Evolutionary conservation across 169 alveolate species (phyloP).

Genomic region (Plasmodium billcollinsi): DNA sequence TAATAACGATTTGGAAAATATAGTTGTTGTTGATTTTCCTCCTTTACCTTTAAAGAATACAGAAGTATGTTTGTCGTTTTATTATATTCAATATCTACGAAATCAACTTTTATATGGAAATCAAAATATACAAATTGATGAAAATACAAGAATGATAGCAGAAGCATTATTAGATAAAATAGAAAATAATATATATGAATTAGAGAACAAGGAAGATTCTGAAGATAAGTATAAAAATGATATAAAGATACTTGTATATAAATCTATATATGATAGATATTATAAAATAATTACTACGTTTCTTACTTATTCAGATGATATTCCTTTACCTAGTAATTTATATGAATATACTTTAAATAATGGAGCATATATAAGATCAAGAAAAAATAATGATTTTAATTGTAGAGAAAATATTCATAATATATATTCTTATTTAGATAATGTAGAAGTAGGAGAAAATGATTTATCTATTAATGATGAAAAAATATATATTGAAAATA

Average conservation of each 20-base stretch:
- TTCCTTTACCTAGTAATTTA: slow-evolving; percentile 66
- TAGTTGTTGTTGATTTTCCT: slow-evolving; percentile 55
- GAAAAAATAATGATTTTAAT: slow-evolving; percentile 61
- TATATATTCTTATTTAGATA: slow-evolving; percentile 67
- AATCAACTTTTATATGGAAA: slow-evolving; percentile 77
- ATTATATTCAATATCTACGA: slow-evolving; percentile 59
- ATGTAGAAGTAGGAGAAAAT: slow-evolving; percentile 69
- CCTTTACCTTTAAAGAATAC: slow-evolving; percentile 68
- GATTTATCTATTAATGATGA: slow-evolving; percentile 64
- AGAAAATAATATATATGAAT: slow-evolving; percentile 47
- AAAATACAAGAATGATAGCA: slow-evolving; percentile 67
- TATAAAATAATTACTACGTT: slow-evolving; percentile 66
- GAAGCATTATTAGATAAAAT: slow-evolving; percentile 67
- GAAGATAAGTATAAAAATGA: slow-evolving; percentile 61
- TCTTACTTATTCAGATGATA: slow-evolving; percentile 35
- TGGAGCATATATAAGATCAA: slow-evolving; percentile 69
- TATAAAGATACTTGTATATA: slow-evolving; percentile 41
- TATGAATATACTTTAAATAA: slow-evolving; percentile 62
- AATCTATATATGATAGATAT: slow-evolving; percentile 69
- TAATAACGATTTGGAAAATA: slow-evolving; percentile 58
- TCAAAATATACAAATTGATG: slow-evolving; percentile 58
- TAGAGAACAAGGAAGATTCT: slow-evolving; percentile 5
- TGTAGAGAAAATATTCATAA: slow-evolving; percentile 74
- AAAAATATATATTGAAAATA: slow-evolving; percentile 64
- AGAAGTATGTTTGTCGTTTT: slow-evolving; percentile 69